These are phyloP conservation scores for Cyberlindnera japonica DNA, from an alignment of 805 yeast genomes.

Conservation along the genomic window DNA sequence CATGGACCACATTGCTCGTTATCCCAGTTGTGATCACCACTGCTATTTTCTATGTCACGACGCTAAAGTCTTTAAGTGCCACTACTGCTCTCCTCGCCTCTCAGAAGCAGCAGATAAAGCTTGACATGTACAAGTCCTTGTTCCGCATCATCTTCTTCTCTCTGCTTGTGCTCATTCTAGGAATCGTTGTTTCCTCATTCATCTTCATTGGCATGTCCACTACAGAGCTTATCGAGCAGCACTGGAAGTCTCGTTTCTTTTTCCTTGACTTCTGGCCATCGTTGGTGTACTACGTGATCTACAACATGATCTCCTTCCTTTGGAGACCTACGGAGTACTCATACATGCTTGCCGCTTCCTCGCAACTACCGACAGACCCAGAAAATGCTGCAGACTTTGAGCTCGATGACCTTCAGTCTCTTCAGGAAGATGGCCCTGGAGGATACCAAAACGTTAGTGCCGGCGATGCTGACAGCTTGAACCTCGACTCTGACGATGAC, in stretches of 20 bases:
- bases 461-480: slow-evolving; percentile 26
- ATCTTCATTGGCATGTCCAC: slow-evolving; percentile 70
- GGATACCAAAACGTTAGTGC: slow-evolving; percentile 26
- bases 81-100: slow-evolving; percentile 72
- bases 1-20: slow-evolving; percentile 33
- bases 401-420: slow-evolving; percentile 49
- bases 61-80: slow-evolving; percentile 64
- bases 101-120: slow-evolving; percentile 89
- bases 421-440: slow-evolving; percentile 32
- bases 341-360: slow-evolving; percentile 89
- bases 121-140: slow-evolving; percentile 77
- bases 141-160: slow-evolving; percentile 74
- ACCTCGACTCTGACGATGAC: slow-evolving; percentile 23
- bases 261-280: slow-evolving; percentile 94
- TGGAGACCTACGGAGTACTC: slow-evolving; percentile 99
- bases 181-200: slow-evolving; percentile 66
- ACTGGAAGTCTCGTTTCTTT: slow-evolving; percentile 91
- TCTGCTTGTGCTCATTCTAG: slow-evolving; percentile 63
- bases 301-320: slow-evolving; percentile 77
- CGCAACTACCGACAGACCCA: slow-evolving; percentile 84
- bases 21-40: slow-evolving; percentile 72
- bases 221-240: slow-evolving; percentile 72
- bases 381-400: slow-evolving; percentile 65
- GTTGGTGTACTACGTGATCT: slow-evolving; percentile 77
- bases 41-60: slow-evolving; percentile 68